phyloP scores from a whole-genome alignment of 352 stramenopile genomes.

The Globisporangium ultimum region DNA sequence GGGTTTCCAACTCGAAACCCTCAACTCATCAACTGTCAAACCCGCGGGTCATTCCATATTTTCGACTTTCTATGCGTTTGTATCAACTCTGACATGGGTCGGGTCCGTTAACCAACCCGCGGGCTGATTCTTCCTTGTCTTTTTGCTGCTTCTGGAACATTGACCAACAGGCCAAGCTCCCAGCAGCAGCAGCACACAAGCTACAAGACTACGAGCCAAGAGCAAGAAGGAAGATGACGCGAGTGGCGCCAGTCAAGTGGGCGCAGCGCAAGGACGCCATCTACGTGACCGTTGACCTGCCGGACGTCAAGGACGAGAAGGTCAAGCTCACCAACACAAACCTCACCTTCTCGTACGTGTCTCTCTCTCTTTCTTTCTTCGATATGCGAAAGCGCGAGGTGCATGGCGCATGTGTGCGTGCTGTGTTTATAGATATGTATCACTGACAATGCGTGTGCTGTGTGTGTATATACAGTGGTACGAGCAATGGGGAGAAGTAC shows the following conservation, averaged over 20 bases:
- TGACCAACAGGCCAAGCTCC: constrained; percentile 2
- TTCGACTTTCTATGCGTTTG: background rate
- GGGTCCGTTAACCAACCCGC: background rate
- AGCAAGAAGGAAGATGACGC: constrained; percentile 22
- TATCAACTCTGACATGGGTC: background rate
- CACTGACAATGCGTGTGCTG: constrained; percentile 8
- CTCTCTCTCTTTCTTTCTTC: background rate
- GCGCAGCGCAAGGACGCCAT: constrained; percentile 95
- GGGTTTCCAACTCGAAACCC: no score
- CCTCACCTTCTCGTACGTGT: constrained; percentile 82
- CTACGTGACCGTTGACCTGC: constrained; percentile 95
- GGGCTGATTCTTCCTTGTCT: background rate
- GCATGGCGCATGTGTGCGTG: background rate
- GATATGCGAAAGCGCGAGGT: no score
- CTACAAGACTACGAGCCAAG: constrained; percentile 1
- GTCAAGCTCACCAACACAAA: constrained; percentile 87
- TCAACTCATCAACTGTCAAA: background rate
- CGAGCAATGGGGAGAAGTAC: constrained; percentile 91
- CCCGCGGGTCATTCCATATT: background rate
- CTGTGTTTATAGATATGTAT: background rate
- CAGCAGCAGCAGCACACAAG: background rate
- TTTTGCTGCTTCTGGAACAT: constrained; percentile 8
- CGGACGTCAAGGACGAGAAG: constrained; percentile 93
- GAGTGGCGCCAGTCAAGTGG: constrained; percentile 92
- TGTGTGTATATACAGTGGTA: constrained; percentile 46